Evolutionary conservation across 2,329 filamentous ascomycete genomes (phyloP).

Genomic region (Gaeumannomyces sp.): DNA sequence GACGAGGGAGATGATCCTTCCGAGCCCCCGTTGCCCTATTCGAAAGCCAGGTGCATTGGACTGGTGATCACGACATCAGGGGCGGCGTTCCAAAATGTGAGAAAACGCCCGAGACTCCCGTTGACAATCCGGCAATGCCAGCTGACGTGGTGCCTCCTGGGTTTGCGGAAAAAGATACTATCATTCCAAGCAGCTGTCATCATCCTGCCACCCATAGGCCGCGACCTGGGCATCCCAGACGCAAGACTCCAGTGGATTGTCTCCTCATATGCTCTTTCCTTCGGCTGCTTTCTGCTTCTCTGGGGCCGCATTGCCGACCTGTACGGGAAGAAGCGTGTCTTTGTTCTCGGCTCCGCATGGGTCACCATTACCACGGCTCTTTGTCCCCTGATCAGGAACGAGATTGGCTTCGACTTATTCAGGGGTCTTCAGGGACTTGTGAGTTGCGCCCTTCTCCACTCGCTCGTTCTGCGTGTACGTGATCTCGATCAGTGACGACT

Average conservation of each 20-base stretch:
- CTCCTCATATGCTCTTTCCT: conserved; percentile 58
- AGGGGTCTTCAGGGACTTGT: conserved; percentile 59
- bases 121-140: background rate
- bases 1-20: background rate
- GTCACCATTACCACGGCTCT: conserved; percentile 51
- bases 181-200: conserved; percentile 55
- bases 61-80: conserved; percentile 49
- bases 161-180: conserved; percentile 24
- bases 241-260: conserved; percentile 60
- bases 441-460: conserved; percentile 11
- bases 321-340: conserved; percentile 59
- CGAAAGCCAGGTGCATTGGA: conserved; percentile 46
- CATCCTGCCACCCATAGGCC: conserved; percentile 55
- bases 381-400: conserved; percentile 59
- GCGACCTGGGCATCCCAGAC: conserved; percentile 49
- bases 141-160: background rate
- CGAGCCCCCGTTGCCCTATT: conserved; percentile 21
- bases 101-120: background rate
- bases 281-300: conserved; percentile 61
- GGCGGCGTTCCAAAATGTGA: conserved; percentile 50
- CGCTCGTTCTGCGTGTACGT: background rate
- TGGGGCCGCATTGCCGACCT: conserved; percentile 64
- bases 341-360: conserved; percentile 58
- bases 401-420: conserved; percentile 62
- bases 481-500: background rate